These are phyloP conservation scores for Sarocladium oryzae DNA, from an alignment of 2,329 filamentous ascomycete species.

Conservation along the genomic window DNA sequence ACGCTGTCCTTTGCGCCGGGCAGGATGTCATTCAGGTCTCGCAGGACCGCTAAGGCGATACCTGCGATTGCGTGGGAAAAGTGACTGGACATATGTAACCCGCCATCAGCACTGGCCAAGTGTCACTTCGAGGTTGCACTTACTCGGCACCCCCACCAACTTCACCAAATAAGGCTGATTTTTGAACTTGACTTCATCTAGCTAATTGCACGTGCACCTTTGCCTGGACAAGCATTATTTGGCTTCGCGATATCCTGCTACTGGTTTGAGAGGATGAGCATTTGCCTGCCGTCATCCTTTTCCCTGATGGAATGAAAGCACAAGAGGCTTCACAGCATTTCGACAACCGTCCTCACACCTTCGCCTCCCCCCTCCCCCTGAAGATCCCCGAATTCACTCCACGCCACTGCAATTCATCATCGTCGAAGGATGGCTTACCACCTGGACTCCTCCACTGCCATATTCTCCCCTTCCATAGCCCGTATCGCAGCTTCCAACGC, in stretches of 20 bases:
- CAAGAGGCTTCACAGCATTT: no score
- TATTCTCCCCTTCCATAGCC: constrained; percentile 62
- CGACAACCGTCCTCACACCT: no score
- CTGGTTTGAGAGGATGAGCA: no score
- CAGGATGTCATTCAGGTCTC: constrained; percentile 5
- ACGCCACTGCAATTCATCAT: background rate
- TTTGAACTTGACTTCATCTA: background rate
- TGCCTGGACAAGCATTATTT: no score
- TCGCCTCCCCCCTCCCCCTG: no score
- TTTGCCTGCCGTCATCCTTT: no score
- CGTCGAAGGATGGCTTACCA: constrained; percentile 1
- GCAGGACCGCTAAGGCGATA: constrained; percentile 15
- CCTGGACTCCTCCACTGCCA: constrained; percentile 35
- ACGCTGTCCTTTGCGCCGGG: constrained; percentile 18
- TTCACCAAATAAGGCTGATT: constrained; percentile 10
- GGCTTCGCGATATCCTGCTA: no score
- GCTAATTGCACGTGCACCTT: background rate
- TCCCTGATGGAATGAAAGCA: no score
- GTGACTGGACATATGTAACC: no score
- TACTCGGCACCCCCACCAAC: constrained; percentile 17
- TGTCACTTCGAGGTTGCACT: background rate
- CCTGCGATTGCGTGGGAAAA: no score
- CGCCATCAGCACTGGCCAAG: background rate
- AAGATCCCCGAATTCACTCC: no score
- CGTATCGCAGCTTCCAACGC: constrained; percentile 74